Base-by-base conservation (phyloP, 2,329 filamentous ascomycete genomes). In the Emydomyces testavorans region DNA sequence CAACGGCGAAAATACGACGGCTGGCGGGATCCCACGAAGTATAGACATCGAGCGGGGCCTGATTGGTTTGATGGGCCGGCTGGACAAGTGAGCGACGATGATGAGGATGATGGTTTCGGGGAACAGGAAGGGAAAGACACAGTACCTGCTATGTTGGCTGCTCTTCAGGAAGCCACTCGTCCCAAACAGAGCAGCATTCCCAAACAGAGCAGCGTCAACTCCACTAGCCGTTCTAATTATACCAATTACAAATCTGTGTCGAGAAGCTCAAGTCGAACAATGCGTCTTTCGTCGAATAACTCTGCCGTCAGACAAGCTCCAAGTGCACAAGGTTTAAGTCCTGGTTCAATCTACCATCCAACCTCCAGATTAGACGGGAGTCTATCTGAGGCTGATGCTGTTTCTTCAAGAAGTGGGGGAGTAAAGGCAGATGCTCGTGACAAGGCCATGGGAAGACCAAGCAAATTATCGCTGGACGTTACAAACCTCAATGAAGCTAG, bases 401-500 rank as follows among this genome's bases (percentile, higher is more conserved):
- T 8, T 29, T n/a, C 37, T 31, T 18, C 24, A 2, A 23, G 16
- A 1, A 24, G 24, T 31, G 31, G 20, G 11, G 21, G 6, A n/a
- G 11, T 18, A 15, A 44, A 26, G 13, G 21, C 13, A 8, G 13
- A 29, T 16, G 23, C 11, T 13, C 18, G 24, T 11, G 37, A 20
- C 24, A 41, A 16, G 15, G 34, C 65, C 45, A 61, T 60, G 0
- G 66, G 63, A 48, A 68, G 67, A 51, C 65, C 61, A 40, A 66
- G 65, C 52, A 64, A 58, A 48, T 63, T 57, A 31, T 63, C 62
- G 4, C 51, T 70, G 53, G 61, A 60, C 35, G 62, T 62, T 26
- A 58, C 58, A 10, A 67, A 73, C 51, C 59, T 73, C 20, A 65
- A 65, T 36, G 62, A 65, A 11, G 65, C 65, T 6, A 73, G 71